Evolutionary conservation across 352 stramenopile species (phyloP), one percentile per base, ranked within the genome.

Genomic region (Globisporangium rhizosaccharum): DNA sequence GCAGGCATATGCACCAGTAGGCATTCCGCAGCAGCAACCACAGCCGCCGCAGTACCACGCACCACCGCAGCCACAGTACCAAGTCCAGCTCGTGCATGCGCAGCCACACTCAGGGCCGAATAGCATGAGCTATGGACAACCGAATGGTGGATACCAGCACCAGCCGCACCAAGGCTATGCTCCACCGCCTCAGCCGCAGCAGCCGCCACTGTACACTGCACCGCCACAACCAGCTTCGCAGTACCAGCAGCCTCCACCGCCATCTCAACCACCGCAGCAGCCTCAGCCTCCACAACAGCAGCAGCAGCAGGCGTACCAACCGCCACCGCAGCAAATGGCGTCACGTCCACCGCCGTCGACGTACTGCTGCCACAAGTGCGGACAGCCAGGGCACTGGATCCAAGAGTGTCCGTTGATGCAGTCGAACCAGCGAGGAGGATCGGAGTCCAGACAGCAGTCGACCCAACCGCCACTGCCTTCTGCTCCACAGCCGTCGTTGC

Each of bases 351-450:
- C 82, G 2, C 84, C 82, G 8, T 60, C 70, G 4, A 82, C 75
- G 25, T 94, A 94, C 33, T 71, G 81, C 51, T 94, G 84, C 47
- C 82, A 88, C 59, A 91, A 91, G 39, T 94, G 84, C 63, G 75
- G 75, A 17, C 69, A 81, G 44, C 78, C 80, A 25, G 84, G 84
- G 4, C 84, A 94, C 50, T 94, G 84, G 84, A 92, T 92, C 42
- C 77, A 91, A 25, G 65, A 90, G 17, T 93, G 82, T 52, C 68
- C 85, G 39, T 70, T 66, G 33, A 51, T 15, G n/a, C 70, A 67
- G 41, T 63, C 63, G 20, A 57, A 64, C 41, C 48, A 57, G 42
- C 15, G 47, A 56, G 12, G 45, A 59, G 6, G 50, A 56, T 3
- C 63, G 68, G 45, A 45, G n/a, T 53, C 52, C 44, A 46, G 39